Conservation (phyloP, 2,329 filamentous ascomycete genomes). For the Diaporthe australafricana region DNA sequence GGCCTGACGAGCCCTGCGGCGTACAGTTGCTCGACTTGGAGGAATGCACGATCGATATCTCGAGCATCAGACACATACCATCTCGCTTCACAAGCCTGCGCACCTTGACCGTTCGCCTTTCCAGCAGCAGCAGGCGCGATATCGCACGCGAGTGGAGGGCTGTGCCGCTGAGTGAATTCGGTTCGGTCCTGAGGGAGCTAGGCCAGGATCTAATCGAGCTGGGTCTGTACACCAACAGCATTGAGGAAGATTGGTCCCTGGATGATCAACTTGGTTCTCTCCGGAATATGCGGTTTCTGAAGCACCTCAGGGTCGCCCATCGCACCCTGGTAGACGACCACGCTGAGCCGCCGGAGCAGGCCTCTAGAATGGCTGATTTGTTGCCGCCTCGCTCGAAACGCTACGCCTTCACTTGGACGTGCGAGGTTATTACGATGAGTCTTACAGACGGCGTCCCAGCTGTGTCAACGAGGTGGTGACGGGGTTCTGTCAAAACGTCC, state of each 20-base stretch:
- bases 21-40: neutral
- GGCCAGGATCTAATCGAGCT: neutral
- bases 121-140: neutral
- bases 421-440: rapidly evolving
- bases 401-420: neutral
- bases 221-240: neutral
- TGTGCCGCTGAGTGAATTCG: neutral
- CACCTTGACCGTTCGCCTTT: neutral
- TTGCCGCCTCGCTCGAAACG: neutral
- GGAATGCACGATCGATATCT: neutral
- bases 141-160: neutral
- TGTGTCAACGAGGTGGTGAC: neutral
- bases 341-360: neutral
- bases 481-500: neutral
- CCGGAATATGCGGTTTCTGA: neutral
- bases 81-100: neutral
- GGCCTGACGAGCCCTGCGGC: neutral
- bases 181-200: neutral
- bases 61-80: neutral
- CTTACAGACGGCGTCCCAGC: neutral
- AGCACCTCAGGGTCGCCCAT: neutral
- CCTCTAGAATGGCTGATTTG: neutral
- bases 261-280: neutral
- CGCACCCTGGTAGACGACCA: neutral
- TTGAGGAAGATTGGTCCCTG: too few species aligned